Percentiles rank a stretch among this genome's conserved stretches.
These are phyloP conservation scores for Achlya hypogyna DNA, from an alignment of 352 stramenopile species.

Conservation along the genomic window DNA sequence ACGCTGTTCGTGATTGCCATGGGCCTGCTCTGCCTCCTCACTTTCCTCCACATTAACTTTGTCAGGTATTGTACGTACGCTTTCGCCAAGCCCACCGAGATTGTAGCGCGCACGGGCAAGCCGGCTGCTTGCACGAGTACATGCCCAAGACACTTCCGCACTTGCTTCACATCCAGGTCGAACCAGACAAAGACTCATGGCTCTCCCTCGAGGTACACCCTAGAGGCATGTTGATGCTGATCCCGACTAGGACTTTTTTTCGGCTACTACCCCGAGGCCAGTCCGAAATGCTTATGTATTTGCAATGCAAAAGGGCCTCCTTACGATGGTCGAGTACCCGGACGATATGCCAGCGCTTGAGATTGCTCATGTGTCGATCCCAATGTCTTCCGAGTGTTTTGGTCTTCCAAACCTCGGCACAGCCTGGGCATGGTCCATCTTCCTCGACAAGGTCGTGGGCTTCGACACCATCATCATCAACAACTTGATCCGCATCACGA, in stretches of 20 bases:
- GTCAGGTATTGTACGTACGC: constrained; percentile 11
- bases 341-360: constrained; percentile 25
- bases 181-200: constrained; percentile 7
- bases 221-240: background rate
- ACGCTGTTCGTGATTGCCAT: constrained; percentile 46
- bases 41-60: constrained; percentile 51
- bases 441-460: constrained; percentile 46
- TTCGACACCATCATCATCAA: constrained; percentile 92
- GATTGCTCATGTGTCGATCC: constrained; percentile 34
- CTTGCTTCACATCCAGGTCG: constrained; percentile 35
- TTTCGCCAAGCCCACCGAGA: background rate
- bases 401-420: constrained; percentile 29
- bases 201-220: constrained; percentile 10
- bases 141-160: constrained; percentile 15
- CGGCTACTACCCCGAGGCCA: constrained; percentile 11
- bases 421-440: constrained; percentile 33
- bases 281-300: constrained; percentile 45
- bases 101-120: constrained; percentile 15
- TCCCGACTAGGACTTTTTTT: background rate
- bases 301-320: constrained; percentile 47
- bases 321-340: constrained; percentile 44
- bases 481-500: constrained; percentile 65
- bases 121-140: constrained; percentile 29
- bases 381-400: constrained; percentile 40
- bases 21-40: constrained; percentile 40